Evolutionary conservation across 177 flowering plant species (phyloP).

Genomic region (Vitis hybrid): DNA sequence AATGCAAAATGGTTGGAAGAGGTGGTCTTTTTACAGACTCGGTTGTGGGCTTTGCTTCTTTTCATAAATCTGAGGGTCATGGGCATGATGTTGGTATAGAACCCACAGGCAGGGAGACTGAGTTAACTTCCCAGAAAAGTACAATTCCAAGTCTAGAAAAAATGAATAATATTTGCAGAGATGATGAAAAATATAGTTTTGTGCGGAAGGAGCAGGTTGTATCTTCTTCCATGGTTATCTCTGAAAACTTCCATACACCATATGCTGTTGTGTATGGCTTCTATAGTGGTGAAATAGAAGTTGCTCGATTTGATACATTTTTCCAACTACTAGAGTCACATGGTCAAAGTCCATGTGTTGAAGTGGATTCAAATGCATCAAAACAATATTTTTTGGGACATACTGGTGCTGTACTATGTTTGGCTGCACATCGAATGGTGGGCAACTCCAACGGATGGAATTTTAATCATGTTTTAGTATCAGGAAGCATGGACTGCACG

Average conservation of each 20-base stretch:
- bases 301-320: slow-evolving; percentile 48
- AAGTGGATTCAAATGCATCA: slow-evolving; percentile 26
- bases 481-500: slow-evolving; percentile 92
- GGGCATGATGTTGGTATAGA: not conserved
- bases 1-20: slow-evolving; percentile 44
- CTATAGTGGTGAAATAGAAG: slow-evolving; percentile 72
- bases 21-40: slow-evolving; percentile 45
- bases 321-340: slow-evolving; percentile 31
- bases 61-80: slow-evolving; percentile 14
- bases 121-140: slow-evolving; percentile 11
- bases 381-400: slow-evolving; percentile 63
- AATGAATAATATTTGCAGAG: slow-evolving; percentile 17
- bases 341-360: slow-evolving; percentile 23
- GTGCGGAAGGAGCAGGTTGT: slow-evolving; percentile 33
- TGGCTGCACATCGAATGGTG: slow-evolving; percentile 74
- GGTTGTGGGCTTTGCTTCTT: slow-evolving; percentile 20
- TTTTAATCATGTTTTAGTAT: slow-evolving; percentile 50
- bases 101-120: slow-evolving; percentile 6
- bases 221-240: slow-evolving; percentile 86
- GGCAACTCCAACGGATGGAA: slow-evolving; percentile 27
- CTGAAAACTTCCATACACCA: slow-evolving; percentile 52
- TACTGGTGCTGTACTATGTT: slow-evolving; percentile 77
- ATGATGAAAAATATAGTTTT: slow-evolving; percentile 13
- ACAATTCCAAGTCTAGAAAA: slow-evolving; percentile 14
- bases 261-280: slow-evolving; percentile 83